Evolutionary conservation across 345 rosid genomes (phyloP).

Genomic region (Fremontodendron californicum): DNA sequence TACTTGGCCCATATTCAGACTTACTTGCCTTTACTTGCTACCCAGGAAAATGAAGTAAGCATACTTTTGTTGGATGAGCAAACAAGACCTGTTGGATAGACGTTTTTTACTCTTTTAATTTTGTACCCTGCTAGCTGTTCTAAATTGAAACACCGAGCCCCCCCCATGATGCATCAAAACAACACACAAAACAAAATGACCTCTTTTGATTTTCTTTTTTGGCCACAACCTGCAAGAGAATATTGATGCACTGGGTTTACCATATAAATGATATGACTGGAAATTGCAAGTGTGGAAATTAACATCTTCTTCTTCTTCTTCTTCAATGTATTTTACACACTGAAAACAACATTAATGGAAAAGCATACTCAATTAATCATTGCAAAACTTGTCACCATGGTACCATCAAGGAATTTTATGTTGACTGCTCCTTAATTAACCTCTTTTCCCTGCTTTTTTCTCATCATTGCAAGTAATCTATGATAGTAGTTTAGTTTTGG

Average conservation of each 20-base stretch:
- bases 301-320: slow-evolving; percentile 6
- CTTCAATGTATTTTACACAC: background rate
- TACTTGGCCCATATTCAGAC: background rate
- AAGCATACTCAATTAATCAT: background rate
- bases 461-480: background rate
- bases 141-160: background rate
- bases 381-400: background rate
- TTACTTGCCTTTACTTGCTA: too few relatives aligned
- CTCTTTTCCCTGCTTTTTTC: background rate
- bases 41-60: too few relatives aligned
- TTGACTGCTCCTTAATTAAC: background rate
- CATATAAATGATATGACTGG: background rate
- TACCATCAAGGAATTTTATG: background rate
- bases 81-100: background rate
- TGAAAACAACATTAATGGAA: background rate
- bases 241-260: background rate
- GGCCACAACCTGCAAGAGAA: background rate
- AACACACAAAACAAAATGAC: background rate
- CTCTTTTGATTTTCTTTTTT: background rate
- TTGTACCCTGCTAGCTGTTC: background rate
- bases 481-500: background rate
- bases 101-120: background rate
- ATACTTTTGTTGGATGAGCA: background rate
- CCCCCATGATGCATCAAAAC: background rate
- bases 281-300: background rate